Percentiles rank a stretch among this genome's conserved stretches.
Conservation (phyloP, 2,329 filamentous ascomycete genomes). For the Verticillium isaacii region DNA sequence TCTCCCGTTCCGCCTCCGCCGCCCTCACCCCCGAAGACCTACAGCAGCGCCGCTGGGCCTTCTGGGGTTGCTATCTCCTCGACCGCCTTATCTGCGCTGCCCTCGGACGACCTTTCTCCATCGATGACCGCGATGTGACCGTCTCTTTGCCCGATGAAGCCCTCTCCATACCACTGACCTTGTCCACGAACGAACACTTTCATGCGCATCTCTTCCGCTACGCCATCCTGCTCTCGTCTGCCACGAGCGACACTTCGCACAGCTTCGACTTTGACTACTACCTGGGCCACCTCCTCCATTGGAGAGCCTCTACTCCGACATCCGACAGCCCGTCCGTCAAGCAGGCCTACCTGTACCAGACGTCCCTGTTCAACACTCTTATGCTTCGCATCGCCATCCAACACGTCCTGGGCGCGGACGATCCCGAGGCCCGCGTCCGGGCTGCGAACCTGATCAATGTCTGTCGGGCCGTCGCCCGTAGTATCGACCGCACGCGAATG, state of each 20-base stretch:
- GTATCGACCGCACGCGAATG: conserved; percentile 4
- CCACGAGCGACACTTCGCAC: background rate
- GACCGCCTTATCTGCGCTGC: conserved; percentile 7
- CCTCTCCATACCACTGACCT: too few relatives aligned
- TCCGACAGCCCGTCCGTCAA: background rate
- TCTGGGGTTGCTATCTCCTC: conserved; percentile 8
- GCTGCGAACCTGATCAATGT: background rate
- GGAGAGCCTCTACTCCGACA: conserved; percentile 1
- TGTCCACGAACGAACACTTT: background rate
- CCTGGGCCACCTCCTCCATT: conserved; percentile 2
- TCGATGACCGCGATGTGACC: conserved; percentile 5
- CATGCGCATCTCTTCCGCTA: conserved; percentile 6
- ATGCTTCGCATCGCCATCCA: conserved; percentile 2
- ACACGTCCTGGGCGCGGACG: background rate
- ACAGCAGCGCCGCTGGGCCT: conserved; percentile 8
- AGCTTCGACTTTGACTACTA: too few relatives aligned
- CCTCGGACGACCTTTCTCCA: conserved; percentile 5
- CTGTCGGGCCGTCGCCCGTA: conserved; percentile 5
- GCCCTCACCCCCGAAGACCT: background rate
- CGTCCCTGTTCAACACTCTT: conserved; percentile 5
- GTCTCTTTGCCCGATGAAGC: background rate
- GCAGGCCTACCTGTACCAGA: conserved; percentile 3
- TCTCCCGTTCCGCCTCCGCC: background rate
- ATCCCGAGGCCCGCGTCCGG: background rate
- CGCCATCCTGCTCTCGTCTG: conserved; percentile 3